Evolutionary conservation across 352 stramenopile species (phyloP).

Genomic region (Pythium phragmitis): DNA sequence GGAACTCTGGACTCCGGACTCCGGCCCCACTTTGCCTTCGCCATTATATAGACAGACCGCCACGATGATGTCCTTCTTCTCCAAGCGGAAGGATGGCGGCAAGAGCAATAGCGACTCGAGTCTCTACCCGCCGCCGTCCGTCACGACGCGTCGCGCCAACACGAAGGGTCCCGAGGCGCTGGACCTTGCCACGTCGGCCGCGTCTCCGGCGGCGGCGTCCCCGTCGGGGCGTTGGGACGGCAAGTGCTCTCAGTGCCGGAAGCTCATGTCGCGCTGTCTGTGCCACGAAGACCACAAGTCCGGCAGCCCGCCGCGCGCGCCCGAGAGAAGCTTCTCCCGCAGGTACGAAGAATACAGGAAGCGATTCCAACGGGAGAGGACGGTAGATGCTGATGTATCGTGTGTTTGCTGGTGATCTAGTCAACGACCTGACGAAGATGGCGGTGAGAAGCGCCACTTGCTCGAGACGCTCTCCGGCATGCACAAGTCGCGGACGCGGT

Average conservation of each 20-base stretch:
- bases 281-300: slow-evolving; percentile 22
- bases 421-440: background rate
- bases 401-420: background rate
- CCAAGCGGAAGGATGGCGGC: slow-evolving; percentile 24
- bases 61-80: slow-evolving; percentile 28
- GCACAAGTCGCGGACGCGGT: slow-evolving; percentile 21
- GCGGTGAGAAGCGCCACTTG: slow-evolving; percentile 24
- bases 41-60: background rate
- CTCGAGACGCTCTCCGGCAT: slow-evolving; percentile 27
- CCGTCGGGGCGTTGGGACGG: slow-evolving; percentile 22
- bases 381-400: background rate
- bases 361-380: background rate
- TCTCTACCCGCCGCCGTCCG: slow-evolving; percentile 18
- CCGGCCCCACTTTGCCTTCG: background rate
- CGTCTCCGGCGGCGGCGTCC: background rate
- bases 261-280: slow-evolving; percentile 32
- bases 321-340: background rate
- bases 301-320: background rate
- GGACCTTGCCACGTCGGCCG: slow-evolving; percentile 9
- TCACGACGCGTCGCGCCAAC: slow-evolving; percentile 5
- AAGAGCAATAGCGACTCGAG: slow-evolving; percentile 29
- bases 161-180: slow-evolving; percentile 5
- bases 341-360: background rate
- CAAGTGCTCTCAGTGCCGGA: slow-evolving; percentile 29
- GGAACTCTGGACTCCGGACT: background rate